Percentiles rank a stretch among this genome's conserved stretches.
Conservation (phyloP, 106 monocot genomes). For the Agapanthus africanus region DNA sequence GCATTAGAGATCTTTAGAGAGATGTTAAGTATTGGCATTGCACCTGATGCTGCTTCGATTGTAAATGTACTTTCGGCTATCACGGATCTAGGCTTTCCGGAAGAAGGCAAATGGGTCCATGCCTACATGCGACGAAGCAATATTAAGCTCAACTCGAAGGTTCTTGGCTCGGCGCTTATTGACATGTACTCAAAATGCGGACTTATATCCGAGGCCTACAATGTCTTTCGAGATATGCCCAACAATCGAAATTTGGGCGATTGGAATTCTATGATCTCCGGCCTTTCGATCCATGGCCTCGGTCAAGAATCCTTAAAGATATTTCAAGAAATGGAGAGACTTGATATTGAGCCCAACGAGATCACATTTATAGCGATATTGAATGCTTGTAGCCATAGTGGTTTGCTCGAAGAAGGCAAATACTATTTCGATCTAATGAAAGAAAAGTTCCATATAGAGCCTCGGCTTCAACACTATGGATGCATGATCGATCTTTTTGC, state of each 20-base stretch:
- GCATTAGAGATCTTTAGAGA: slow-evolving; percentile 17
- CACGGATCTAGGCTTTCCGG: slow-evolving; percentile 13
- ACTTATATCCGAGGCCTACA: slow-evolving; percentile 1
- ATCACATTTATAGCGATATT: slow-evolving; percentile 17
- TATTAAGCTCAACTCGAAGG: slow-evolving; percentile 2
- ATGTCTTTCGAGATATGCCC: slow-evolving; percentile 10
- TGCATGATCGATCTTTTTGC: slow-evolving; percentile 29
- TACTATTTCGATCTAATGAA: slow-evolving; percentile 13
- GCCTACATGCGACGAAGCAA: background rate
- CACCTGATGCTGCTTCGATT: slow-evolving; percentile 17
- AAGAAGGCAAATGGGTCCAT: slow-evolving; percentile 26
- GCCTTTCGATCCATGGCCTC: slow-evolving; percentile 22
- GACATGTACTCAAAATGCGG: slow-evolving; percentile 27
- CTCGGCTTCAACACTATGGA: slow-evolving; percentile 24
- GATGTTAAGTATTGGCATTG: slow-evolving; percentile 14
- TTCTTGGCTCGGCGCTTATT: slow-evolving; percentile 17
- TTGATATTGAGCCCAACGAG: slow-evolving; percentile 6
- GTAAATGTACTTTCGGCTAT: slow-evolving; percentile 15
- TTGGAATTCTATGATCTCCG: slow-evolving; percentile 30
- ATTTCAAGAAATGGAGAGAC: slow-evolving; percentile 17
- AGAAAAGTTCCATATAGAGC: slow-evolving; percentile 8
- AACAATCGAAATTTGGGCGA: background rate
- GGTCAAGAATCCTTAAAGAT: slow-evolving; percentile 17
- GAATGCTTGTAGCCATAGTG: slow-evolving; percentile 23
- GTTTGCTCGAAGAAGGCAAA: slow-evolving; percentile 22